Conservation (phyloP, 768 basidiomycete genomes). For the Austroboletus eburneus region DNA sequence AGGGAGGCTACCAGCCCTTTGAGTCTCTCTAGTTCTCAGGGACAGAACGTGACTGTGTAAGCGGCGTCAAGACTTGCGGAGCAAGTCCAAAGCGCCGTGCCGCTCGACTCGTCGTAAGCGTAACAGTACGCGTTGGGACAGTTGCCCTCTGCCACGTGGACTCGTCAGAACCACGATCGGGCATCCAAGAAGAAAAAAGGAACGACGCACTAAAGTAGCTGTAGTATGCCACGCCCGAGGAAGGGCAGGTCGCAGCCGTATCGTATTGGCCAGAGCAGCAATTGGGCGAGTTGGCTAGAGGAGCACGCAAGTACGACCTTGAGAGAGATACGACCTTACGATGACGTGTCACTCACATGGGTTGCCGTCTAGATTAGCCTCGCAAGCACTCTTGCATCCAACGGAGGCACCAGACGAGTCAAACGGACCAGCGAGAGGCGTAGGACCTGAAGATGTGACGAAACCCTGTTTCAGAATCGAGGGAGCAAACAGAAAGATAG, state of each 20-base stretch:
- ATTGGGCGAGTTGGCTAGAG: slow-evolving; percentile 52
- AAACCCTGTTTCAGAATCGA: neutral
- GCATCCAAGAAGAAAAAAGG: neutral
- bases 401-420: slow-evolving; percentile 51
- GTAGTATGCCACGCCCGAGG: slow-evolving; percentile 39
- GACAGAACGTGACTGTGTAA: slow-evolving; percentile 48
- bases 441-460: slow-evolving; percentile 38
- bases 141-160: slow-evolving; percentile 30
- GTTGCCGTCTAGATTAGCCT: slow-evolving; percentile 34
- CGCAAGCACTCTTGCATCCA: slow-evolving; percentile 61
- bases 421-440: slow-evolving; percentile 47
- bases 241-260: slow-evolving; percentile 54
- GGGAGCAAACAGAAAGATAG: neutral
- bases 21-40: slow-evolving; percentile 14
- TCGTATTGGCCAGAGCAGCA: slow-evolving; percentile 58
- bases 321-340: no score
- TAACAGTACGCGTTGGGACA: slow-evolving; percentile 49
- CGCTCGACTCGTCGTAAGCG: slow-evolving; percentile 46
- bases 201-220: slow-evolving; percentile 42
- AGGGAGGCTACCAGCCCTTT: neutral
- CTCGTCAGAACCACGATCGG: neutral
- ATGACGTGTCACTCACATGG: slow-evolving; percentile 30
- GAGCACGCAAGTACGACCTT: no score
- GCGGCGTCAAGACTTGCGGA: slow-evolving; percentile 30
- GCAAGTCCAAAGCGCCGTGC: slow-evolving; percentile 46